phyloP scores from a whole-genome alignment of 2,329 filamentous ascomycete species.

The Aspergillus candidus region DNA sequence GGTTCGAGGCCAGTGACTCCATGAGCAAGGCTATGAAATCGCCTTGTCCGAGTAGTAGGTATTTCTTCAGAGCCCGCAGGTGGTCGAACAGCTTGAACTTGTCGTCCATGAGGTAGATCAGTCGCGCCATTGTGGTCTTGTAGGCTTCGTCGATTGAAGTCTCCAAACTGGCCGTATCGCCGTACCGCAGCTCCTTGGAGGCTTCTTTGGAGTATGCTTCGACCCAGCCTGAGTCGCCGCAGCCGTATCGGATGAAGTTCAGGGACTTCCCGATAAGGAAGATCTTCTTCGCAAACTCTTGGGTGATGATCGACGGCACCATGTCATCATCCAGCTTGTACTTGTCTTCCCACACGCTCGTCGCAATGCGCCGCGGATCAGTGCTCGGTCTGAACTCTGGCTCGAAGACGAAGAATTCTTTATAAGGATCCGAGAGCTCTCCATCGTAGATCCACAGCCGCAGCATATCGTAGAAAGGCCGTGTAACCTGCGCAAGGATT shows the following conservation, averaged over 20 bases:
- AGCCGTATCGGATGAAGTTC: conserved; percentile 96
- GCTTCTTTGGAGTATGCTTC: conserved; percentile 89
- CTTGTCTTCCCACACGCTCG: conserved; percentile 97
- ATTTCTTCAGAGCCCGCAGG: conserved; percentile 84
- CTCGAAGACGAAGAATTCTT: conserved; percentile 91
- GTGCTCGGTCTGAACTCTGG: conserved; percentile 54
- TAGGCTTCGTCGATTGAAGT: conserved; percentile 95
- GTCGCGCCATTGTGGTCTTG: conserved; percentile 92
- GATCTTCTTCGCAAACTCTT: conserved; percentile 91
- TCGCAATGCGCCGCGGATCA: conserved; percentile 52
- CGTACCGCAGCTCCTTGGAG: conserved; percentile 86
- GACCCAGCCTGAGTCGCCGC: conserved; percentile 89
- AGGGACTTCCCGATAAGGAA: conserved; percentile 96
- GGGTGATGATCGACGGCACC: conserved; percentile 88
- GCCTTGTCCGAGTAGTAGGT: conserved; percentile 87
- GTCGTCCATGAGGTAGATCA: conserved; percentile 87
- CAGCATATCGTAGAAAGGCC: conserved; percentile 94
- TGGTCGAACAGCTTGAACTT: conserved; percentile 96
- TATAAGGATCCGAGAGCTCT: conserved; percentile 91
- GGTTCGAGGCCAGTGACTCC: conserved; percentile 87
- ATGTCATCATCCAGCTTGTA: conserved; percentile 79
- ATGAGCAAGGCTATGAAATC: conserved; percentile 96
- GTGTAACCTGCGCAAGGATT: conserved; percentile 76
- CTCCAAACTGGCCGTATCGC: conserved; percentile 85
- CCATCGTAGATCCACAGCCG: conserved; percentile 98